Percentiles rank a stretch among this genome's conserved stretches.
Evolutionary conservation across 2,329 filamentous ascomycete genomes (phyloP).

Genomic region (Coniochaeta sp.): DNA sequence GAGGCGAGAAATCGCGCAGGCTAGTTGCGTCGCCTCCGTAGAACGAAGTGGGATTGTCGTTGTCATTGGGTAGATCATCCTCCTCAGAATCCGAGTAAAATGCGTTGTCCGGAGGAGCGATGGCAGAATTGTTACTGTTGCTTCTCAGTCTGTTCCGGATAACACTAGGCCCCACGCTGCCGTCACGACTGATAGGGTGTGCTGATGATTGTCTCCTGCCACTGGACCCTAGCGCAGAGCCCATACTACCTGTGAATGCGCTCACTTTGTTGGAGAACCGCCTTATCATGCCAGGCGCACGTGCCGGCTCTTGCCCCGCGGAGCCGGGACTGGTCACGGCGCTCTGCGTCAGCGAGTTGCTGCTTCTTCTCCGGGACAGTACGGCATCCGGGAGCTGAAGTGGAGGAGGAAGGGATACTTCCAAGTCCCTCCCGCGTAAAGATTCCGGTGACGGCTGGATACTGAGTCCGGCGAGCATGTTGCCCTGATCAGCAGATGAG

Average conservation of each 20-base stretch:
- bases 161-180: conserved; percentile 83
- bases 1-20: conserved; percentile 15
- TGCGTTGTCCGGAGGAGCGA: conserved; percentile 39
- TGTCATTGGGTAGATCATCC: conserved; percentile 45
- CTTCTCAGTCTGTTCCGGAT: conserved; percentile 66
- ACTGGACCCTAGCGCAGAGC: not conserved
- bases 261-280: conserved; percentile 75
- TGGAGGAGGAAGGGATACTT: conserved; percentile 42
- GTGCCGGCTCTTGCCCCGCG: conserved; percentile 42
- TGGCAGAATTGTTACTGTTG: conserved; percentile 70
- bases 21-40: not conserved
- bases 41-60: conserved; percentile 24
- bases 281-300: conserved; percentile 53
- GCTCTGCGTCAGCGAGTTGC: conserved; percentile 14
- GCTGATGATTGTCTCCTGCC: conserved; percentile 61
- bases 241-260: conserved; percentile 46
- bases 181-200: conserved; percentile 70
- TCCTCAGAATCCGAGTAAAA: conserved; percentile 47
- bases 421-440: conserved; percentile 45
- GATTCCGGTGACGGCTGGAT: conserved; percentile 62
- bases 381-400: conserved; percentile 71
- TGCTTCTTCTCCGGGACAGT: conserved; percentile 50
- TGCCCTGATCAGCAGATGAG: conserved; percentile 46
- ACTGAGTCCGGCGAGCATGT: conserved; percentile 54
- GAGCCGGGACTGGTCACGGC: conserved; percentile 40